Evolutionary conservation across 75 land plant genomes (phyloP), one percentile per base, ranked within the genome.

Genomic region (Selaginella moellendorffii): DNA sequence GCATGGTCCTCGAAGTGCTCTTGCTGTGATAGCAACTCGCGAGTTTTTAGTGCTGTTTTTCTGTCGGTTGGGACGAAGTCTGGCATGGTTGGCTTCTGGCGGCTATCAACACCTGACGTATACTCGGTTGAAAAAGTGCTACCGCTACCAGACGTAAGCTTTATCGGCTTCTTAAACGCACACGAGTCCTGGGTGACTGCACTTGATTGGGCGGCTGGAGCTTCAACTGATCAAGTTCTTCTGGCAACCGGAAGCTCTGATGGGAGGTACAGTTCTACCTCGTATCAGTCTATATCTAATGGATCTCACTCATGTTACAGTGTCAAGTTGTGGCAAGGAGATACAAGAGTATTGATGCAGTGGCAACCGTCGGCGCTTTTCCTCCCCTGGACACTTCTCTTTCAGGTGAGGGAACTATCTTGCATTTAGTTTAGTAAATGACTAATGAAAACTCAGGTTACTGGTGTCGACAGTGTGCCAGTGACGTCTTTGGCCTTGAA

Each of bases 151-250:
- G 59, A 19, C n/a, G 59, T 24, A 56, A 9, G 24, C 23, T 56
- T 56, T 19, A 2, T 56, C 9, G 59, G 59, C 2, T 56, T 56
- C n/a, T 19, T 56, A 25, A 56, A 56, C n/a, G 59, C 59, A 5
- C 59, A 56, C 24, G 59, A 56, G n/a, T 56, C 59, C 24, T 56
- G 59, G 59, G 59, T 56, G n/a, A 21, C 59, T 56, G 59, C 19
- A 9, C 21, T 56, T 56, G 24, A 25, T n/a, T 56, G 59, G 59
- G 19, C 59, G 2, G 21, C 9, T 9, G 24, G 59, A 21, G 19
- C 8, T 21, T 19, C 59, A 8, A 19, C 17, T 8, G 24, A 56
- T 8, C 5, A 21, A 5, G 9, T 56, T 56, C 24, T 56, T 21
- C 59, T 56, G 5, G 59, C 59, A 9, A 56, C 59, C 8, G 59